Conservation (phyloP, 116 monocot genomes). For the Iris pallida region DNA sequence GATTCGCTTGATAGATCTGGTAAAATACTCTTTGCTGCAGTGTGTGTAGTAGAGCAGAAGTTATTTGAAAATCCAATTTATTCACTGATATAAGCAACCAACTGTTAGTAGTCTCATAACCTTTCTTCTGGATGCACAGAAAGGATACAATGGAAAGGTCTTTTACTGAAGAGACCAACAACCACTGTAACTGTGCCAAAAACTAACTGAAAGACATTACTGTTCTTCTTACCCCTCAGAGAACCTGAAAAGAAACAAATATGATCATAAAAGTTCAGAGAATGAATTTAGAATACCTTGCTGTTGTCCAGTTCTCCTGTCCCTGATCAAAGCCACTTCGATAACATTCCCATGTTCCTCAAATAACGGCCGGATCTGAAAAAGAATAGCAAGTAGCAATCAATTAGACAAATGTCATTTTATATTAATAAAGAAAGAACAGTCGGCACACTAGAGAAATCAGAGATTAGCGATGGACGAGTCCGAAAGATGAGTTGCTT, state of each 20-base stretch:
- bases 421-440: not conserved
- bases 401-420: not conserved
- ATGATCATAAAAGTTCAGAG: slow-evolving; percentile 14
- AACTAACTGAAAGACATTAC: slow-evolving; percentile 32
- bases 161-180: slow-evolving; percentile 22
- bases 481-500: too few species aligned
- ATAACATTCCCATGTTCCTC: slow-evolving; percentile 96
- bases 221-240: slow-evolving; percentile 37
- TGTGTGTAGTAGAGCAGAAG: slow-evolving; percentile 11
- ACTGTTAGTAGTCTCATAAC: slow-evolving; percentile 20
- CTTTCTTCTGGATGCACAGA: slow-evolving; percentile 13
- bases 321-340: slow-evolving; percentile 95
- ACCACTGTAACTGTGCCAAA: slow-evolving; percentile 30
- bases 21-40: slow-evolving; percentile 5
- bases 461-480: too few species aligned
- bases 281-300: slow-evolving; percentile 57
- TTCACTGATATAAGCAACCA: slow-evolving; percentile 19
- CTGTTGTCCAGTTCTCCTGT: slow-evolving; percentile 87
- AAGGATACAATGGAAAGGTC: slow-evolving; percentile 14
- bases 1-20: not conserved
- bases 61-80: slow-evolving; percentile 16
- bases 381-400: slow-evolving; percentile 5
- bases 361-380: slow-evolving; percentile 88
- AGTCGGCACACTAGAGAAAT: not conserved
- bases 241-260: slow-evolving; percentile 61